Evolutionary conservation across 192 early-diverging fungal genomes (phyloP).

Genomic region (Phlyctochytrium bullatum): DNA sequence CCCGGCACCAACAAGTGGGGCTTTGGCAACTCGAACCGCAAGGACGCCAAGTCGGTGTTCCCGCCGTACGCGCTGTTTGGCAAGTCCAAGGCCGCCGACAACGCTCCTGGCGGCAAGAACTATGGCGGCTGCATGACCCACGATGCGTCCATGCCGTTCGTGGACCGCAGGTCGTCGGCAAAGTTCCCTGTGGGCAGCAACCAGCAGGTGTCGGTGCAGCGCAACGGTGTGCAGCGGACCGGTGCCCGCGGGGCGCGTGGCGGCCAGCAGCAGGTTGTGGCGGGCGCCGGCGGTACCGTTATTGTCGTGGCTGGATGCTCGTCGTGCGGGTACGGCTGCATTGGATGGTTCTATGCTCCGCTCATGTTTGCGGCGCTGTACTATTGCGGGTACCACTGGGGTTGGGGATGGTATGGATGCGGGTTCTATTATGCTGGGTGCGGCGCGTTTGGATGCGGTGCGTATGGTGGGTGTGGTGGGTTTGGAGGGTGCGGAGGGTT

Average conservation of each 20-base stretch:
- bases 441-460: neutral
- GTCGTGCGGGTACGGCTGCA: conserved; percentile 5
- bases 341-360: neutral
- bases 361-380: neutral
- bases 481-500: conserved; percentile 1
- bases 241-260: neutral
- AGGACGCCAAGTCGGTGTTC: conserved; percentile 4
- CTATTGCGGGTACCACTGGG: neutral
- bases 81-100: neutral
- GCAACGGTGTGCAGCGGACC: neutral
- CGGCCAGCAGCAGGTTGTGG: neutral
- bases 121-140: conserved; percentile 25
- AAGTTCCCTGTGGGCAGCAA: conserved; percentile 6
- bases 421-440: neutral
- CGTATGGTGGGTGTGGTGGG: conserved; percentile 9
- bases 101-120: neutral
- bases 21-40: conserved; percentile 4
- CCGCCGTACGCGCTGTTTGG: conserved; percentile 18
- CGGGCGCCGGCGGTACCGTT: neutral
- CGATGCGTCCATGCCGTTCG: conserved; percentile 24
- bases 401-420: conserved; percentile 1
- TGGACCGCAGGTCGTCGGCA: neutral
- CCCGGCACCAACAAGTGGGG: neutral
- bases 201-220: neutral
- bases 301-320: neutral